A percentile compares a stretch with the other conserved stretches of the same genome.
Evolutionary conservation across 495 filamentous ascomycete genomes (phyloP).

Genomic region (Rostrohypoxylon terebratum): DNA sequence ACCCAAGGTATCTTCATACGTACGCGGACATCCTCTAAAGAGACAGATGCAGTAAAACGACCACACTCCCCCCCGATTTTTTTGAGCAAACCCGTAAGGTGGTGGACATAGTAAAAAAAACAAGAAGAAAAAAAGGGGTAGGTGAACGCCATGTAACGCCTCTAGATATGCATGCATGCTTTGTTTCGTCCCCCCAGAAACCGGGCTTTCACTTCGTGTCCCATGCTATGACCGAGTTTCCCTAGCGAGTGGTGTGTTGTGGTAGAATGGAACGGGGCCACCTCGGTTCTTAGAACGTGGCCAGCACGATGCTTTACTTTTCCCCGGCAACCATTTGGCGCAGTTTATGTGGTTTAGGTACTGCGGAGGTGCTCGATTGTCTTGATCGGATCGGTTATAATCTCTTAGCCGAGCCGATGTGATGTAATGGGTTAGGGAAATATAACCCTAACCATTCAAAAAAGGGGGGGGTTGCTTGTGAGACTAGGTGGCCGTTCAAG

Average conservation of each 20-base stretch:
- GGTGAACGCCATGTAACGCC: conserved; percentile 10
- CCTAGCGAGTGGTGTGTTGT: neutral
- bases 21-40: conserved; percentile 15
- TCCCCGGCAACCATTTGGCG: neutral
- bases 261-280: neutral
- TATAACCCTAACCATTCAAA: neutral
- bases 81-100: neutral
- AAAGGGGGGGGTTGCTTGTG: neutral
- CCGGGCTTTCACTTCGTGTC: neutral
- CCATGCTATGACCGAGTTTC: neutral
- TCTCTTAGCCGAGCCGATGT: neutral
- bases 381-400: neutral
- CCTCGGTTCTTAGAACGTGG: neutral
- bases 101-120: neutral
- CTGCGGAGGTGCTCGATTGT: neutral
- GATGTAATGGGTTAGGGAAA: neutral
- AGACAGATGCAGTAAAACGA: neutral
- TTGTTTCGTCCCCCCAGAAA: neutral
- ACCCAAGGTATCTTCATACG: conserved; percentile 23
- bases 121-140: too few species aligned
- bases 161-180: conserved; percentile 2
- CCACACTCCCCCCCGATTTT: neutral
- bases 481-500: conserved; percentile 40
- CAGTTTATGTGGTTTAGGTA: neutral
- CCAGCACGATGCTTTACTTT: neutral